Base-by-base conservation (phyloP, 176 grass and related monocot genomes). In the Puya raimondii region DNA sequence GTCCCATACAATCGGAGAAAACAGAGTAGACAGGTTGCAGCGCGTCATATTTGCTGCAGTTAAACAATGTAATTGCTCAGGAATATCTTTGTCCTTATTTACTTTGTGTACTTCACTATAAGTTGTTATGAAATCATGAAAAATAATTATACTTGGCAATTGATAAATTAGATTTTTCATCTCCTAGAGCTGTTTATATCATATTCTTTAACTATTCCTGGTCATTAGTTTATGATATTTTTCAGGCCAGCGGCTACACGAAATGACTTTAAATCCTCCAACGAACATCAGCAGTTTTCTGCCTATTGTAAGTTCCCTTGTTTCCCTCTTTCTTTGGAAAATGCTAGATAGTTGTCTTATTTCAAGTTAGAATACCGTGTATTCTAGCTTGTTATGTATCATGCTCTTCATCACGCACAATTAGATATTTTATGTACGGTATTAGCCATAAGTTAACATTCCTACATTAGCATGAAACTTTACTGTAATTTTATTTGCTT, bases 11-110 rank as follows among this genome's bases (percentile, higher is more conserved):
- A 87, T 97, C 81, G 66, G 85, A 51, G 93, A 88, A 87, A 92
- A 97, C 72, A 82, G 86, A 64, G 86, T 92, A 48, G 93, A 97
- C 71, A 89, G 93, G 63, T 77, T 97, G 69, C 86, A 90, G 79
- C 86, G 93, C 9, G 81, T 97, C 33, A 82, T 90, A 75, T 54
- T 97, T 52, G 89, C 93, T 79, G 86, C 93, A n/a, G 84, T 92
- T 79, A 97, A 97, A 73, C 93, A 97, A 80, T 92, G 93, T 92
- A 96, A 21, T 48, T 5, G 26, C 47, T 15, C 58, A 27, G 26
- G 47, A 56, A 0, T 11, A 49, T 82, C 17, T 67, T 15, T n/a
- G 64, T 49, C 9, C 51, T 21, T 49, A 27, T 21, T 61, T 61
- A 59, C 56, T 59, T 11, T 61, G 17, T 20, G 3, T 57, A 13